These are phyloP conservation scores for Sugiyamaella grinbergsii DNA, from an alignment of 1,139 yeast species.

Conservation along the genomic window DNA sequence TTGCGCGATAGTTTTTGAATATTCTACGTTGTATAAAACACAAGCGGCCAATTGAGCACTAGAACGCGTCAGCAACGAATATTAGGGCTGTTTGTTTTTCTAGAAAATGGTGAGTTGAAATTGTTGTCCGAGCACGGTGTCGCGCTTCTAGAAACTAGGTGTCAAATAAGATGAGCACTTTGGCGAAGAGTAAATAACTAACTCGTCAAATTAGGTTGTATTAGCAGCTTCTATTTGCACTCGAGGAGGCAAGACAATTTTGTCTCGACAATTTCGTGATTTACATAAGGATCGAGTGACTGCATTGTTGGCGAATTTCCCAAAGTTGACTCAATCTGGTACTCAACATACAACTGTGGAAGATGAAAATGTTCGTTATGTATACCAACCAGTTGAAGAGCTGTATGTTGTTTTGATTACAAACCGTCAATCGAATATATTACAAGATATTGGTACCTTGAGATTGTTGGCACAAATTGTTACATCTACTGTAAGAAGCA, in stretches of 20 bases:
- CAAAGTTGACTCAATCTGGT: slow-evolving; percentile 69
- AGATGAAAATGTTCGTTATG: slow-evolving; percentile 88
- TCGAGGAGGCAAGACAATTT: slow-evolving; percentile 89
- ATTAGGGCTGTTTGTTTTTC: not conserved
- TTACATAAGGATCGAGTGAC: slow-evolving; percentile 84
- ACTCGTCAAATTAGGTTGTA: slow-evolving; percentile 54
- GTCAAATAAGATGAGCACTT: not conserved
- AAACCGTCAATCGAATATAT: slow-evolving; percentile 85
- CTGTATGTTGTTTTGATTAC: slow-evolving; percentile 89
- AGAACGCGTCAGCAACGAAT: not conserved
- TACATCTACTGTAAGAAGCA: slow-evolving; percentile 65
- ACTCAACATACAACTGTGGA: slow-evolving; percentile 94
- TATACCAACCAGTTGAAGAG: slow-evolving; percentile 95
- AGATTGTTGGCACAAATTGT: slow-evolving; percentile 83
- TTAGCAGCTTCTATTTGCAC: slow-evolving; percentile 96
- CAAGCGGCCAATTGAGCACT: not conserved
- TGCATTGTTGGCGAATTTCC: slow-evolving; percentile 82
- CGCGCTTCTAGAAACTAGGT: not conserved
- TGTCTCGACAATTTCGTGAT: slow-evolving; percentile 91
- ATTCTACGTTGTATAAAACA: not conserved
- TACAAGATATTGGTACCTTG: slow-evolving; percentile 92
- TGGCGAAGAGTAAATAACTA: not conserved
- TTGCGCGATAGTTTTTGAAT: not conserved
- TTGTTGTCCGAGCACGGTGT: not conserved
- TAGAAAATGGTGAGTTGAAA: not conserved